phyloP scores from a whole-genome alignment of 2,329 filamentous ascomycete genomes.

The Aspergillus sojae region DNA sequence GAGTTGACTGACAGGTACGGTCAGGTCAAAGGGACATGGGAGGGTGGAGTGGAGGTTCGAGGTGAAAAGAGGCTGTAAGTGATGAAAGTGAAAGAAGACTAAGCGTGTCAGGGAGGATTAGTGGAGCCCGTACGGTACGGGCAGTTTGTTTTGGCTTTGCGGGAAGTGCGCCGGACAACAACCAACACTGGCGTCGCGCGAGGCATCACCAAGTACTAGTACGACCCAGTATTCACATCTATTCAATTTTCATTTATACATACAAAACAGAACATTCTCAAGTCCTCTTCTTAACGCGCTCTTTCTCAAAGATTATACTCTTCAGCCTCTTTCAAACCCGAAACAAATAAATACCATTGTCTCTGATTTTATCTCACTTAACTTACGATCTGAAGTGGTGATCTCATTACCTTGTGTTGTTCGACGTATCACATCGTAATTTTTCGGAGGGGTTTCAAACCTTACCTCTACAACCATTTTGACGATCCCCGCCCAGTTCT shows the following conservation, averaged over 20 bases:
- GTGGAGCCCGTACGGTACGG: conserved; percentile 27
- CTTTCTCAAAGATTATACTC: not conserved
- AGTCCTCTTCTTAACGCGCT: not conserved
- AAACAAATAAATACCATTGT: not conserved
- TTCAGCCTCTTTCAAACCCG: not conserved
- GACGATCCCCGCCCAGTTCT: too few relatives aligned
- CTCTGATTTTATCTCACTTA: not conserved
- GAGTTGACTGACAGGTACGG: conserved; percentile 10
- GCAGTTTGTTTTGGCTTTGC: conserved; percentile 39
- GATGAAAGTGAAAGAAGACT: conserved; percentile 15
- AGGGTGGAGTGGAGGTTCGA: conserved; percentile 12
- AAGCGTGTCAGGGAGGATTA: conserved; percentile 33
- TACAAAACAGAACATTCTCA: not conserved
- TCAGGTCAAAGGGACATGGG: conserved; percentile 8
- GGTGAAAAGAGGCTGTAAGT: conserved; percentile 14
- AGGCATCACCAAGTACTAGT: conserved; percentile 3
- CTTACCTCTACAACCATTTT: not conserved
- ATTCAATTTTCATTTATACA: not conserved
- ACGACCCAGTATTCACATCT: not conserved
- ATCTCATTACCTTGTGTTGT: not conserved
- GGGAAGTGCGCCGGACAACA: conserved; percentile 39
- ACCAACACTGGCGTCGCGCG: conserved; percentile 16
- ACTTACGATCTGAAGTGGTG: not conserved
- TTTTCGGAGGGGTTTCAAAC: not conserved
- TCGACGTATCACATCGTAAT: not conserved